phyloP scores from a whole-genome alignment of 169 alveolate species.

The Eimeria zaria region DNA sequence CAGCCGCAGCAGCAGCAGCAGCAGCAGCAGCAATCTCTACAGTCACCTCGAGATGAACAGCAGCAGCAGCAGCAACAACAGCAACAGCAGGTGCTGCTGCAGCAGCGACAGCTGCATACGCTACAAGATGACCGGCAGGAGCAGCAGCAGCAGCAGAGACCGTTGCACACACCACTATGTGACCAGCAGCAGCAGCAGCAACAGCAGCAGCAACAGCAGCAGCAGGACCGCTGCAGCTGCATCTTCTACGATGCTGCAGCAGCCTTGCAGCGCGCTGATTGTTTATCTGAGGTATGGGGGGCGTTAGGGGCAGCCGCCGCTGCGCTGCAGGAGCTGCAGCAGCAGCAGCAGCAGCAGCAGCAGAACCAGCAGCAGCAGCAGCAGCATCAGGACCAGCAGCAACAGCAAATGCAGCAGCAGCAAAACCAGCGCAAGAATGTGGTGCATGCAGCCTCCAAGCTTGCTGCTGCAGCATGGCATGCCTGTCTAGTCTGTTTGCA shows the following conservation, averaged over 20 bases:
- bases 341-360: slow-evolving; percentile 5
- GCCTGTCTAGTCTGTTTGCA: neutral
- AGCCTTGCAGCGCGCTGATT: neutral
- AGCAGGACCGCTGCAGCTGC: neutral
- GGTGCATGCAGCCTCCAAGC: slow-evolving; percentile 1
- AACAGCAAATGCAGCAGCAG: neutral
- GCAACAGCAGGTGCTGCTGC: neutral
- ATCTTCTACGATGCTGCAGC: neutral
- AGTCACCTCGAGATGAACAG: neutral
- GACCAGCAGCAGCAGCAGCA: slow-evolving; percentile 7
- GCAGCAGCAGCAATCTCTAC: neutral
- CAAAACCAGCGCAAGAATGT: too few species aligned
- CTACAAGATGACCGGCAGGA: too few species aligned
- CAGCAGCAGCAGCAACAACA: slow-evolving; percentile 1
- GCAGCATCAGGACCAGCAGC: neutral
- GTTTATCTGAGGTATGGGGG: neutral
- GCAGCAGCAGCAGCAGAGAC: slow-evolving; percentile 47
- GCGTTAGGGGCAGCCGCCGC: neutral
- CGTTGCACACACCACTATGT: too few species aligned
- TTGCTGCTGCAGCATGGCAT: slow-evolving; percentile 15
- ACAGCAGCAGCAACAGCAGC: neutral
- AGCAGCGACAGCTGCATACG: slow-evolving; percentile 53
- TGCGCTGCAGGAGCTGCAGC: slow-evolving; percentile 5
- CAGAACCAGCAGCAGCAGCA: slow-evolving; percentile 32
- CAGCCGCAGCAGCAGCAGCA: slow-evolving; percentile 12